Conservation (phyloP, 768 basidiomycete species). For the Vararia minispora region DNA sequence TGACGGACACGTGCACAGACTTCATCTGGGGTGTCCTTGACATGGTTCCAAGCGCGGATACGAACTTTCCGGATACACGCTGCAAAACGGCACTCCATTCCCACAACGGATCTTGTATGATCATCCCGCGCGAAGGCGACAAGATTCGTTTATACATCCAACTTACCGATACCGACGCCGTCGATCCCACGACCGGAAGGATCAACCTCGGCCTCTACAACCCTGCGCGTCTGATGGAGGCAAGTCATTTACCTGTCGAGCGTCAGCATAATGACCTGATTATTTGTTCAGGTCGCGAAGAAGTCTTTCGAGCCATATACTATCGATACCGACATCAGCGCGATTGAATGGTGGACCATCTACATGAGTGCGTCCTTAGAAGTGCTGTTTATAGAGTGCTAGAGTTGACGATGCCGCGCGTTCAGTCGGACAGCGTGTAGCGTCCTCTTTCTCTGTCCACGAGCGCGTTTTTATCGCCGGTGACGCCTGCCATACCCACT, state of each 20-base stretch:
- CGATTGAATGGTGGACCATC: conserved; percentile 38
- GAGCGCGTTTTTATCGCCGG: conserved; percentile 47
- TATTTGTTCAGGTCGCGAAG: conserved; percentile 24
- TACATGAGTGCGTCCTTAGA: conserved; percentile 30
- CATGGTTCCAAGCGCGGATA: conserved; percentile 27
- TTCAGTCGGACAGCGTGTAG: conserved; percentile 45
- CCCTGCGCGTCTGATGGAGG: conserved; percentile 29
- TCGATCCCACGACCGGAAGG: conserved; percentile 27
- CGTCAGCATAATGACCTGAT: neutral
- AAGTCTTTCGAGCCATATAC: conserved; percentile 30
- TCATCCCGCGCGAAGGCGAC: conserved; percentile 40
- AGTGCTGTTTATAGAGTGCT: neutral
- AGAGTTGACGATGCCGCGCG: too few relatives aligned
- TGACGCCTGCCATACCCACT: conserved; percentile 40
- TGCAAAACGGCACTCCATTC: conserved; percentile 39
- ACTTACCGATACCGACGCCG: conserved; percentile 28
- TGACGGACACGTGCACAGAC: conserved; percentile 29
- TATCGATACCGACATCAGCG: conserved; percentile 19
- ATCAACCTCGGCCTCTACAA: conserved; percentile 28
- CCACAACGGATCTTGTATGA: conserved; percentile 34
- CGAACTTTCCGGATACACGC: conserved; percentile 45
- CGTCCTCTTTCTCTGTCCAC: conserved; percentile 33
- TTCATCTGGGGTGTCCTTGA: conserved; percentile 80
- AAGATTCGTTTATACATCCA: conserved; percentile 42
- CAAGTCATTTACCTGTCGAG: conserved; percentile 5